Conservation (phyloP, 768 basidiomycete species). For the Russula sp. region DNA sequence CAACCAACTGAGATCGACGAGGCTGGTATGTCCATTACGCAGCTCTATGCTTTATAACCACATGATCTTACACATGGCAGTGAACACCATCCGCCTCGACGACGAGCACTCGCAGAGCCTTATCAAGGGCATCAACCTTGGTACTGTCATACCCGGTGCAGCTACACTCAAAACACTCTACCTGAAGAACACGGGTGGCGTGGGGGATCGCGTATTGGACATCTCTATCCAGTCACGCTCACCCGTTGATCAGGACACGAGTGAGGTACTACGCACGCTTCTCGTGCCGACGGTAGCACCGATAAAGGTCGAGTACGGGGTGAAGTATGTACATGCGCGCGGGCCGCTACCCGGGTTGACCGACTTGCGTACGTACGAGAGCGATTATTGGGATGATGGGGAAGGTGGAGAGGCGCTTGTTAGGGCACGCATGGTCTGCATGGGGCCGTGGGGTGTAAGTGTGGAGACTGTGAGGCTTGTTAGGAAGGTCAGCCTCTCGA, state of each 20-base stretch:
- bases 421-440: constrained; percentile 42
- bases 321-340: constrained; percentile 44
- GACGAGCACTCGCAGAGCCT: constrained; percentile 60
- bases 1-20: constrained; percentile 75
- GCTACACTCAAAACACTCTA: constrained; percentile 54
- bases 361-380: constrained; percentile 48
- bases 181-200: constrained; percentile 51
- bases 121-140: constrained; percentile 67
- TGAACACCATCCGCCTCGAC: constrained; percentile 54
- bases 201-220: constrained; percentile 71
- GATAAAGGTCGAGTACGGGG: constrained; percentile 45
- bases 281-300: constrained; percentile 59
- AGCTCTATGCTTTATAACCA: not conserved
- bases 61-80: constrained; percentile 23
- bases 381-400: constrained; percentile 44
- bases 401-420: constrained; percentile 53
- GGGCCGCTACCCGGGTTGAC: constrained; percentile 39
- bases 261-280: constrained; percentile 63
- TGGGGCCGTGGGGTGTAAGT: constrained; percentile 48
- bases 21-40: constrained; percentile 42
- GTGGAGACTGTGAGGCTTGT: constrained; percentile 44
- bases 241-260: constrained; percentile 27
- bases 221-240: constrained; percentile 66
- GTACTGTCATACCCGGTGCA: constrained; percentile 51
- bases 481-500: constrained; percentile 37